Evolutionary conservation across 306 rosid genomes (phyloP).

Genomic region (Clitoria ternatea): DNA sequence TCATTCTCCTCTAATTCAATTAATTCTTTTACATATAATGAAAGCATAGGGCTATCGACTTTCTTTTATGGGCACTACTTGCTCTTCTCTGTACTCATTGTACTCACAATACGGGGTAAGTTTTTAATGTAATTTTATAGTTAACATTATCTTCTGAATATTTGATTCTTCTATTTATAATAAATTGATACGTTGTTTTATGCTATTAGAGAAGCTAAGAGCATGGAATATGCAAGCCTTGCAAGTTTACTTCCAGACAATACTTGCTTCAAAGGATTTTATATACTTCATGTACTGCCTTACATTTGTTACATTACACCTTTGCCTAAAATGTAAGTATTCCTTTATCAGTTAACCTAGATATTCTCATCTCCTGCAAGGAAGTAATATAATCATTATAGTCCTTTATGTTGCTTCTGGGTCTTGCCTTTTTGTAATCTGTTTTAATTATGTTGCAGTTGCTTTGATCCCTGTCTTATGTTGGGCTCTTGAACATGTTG

Average conservation of each 20-base stretch:
- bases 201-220: slow-evolving; percentile 71
- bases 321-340: slow-evolving; percentile 77
- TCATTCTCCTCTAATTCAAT: not conserved
- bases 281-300: slow-evolving; percentile 81
- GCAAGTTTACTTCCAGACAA: slow-evolving; percentile 80
- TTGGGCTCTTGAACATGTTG: slow-evolving; percentile 78
- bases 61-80: slow-evolving; percentile 80
- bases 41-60: slow-evolving; percentile 87
- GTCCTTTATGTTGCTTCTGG: not conserved
- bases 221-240: slow-evolving; percentile 88
- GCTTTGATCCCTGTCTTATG: slow-evolving; percentile 89
- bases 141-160: not conserved
- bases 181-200: slow-evolving; percentile 16
- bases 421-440: slow-evolving; percentile 18
- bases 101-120: slow-evolving; percentile 78
- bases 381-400: not conserved
- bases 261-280: slow-evolving; percentile 75
- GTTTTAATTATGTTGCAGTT: slow-evolving; percentile 54
- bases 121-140: slow-evolving; percentile 6
- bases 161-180: slow-evolving; percentile 7
- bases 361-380: not conserved
- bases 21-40: not conserved
- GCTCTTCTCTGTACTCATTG: slow-evolving; percentile 77
- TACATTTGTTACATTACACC: slow-evolving; percentile 70
- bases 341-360: slow-evolving; percentile 8